phyloP scores from a whole-genome alignment of 257 asterid genomes.

The Nicotiana noctiflora region DNA sequence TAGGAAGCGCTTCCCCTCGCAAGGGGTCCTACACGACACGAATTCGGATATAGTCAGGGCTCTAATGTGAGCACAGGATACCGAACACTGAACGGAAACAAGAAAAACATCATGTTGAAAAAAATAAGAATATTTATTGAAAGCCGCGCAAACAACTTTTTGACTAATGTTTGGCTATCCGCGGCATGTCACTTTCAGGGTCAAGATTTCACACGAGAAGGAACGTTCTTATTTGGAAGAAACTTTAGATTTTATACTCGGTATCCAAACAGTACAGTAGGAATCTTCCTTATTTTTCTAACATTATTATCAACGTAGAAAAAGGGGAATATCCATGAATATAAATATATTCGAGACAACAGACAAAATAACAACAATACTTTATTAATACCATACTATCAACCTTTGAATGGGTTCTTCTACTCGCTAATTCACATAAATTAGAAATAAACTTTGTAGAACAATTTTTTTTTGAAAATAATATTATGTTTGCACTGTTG shows the following conservation, averaged over 20 bases:
- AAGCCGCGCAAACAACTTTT: background rate
- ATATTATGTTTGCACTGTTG: background rate
- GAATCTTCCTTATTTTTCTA: background rate
- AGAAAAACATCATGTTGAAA: too few species aligned
- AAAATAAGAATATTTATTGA: background rate
- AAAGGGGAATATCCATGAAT: background rate
- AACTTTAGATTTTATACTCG: background rate
- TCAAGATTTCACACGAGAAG: background rate
- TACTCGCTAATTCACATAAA: background rate
- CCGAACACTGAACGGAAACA: too few species aligned
- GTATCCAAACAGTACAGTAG: background rate
- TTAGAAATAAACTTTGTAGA: background rate
- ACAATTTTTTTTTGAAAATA: background rate
- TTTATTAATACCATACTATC: background rate
- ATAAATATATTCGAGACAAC: background rate
- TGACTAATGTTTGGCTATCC: background rate
- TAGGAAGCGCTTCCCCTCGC: too few species aligned
- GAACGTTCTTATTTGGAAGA: background rate
- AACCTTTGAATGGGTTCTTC: background rate
- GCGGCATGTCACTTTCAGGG: background rate
- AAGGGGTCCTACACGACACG: too few species aligned
- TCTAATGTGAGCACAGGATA: too few species aligned
- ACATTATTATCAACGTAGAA: background rate
- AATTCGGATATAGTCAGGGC: too few species aligned
- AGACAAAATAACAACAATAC: background rate